Evolutionary conservation across 352 stramenopile species (phyloP).

Genomic region (Globisporangium acanthophoron): DNA sequence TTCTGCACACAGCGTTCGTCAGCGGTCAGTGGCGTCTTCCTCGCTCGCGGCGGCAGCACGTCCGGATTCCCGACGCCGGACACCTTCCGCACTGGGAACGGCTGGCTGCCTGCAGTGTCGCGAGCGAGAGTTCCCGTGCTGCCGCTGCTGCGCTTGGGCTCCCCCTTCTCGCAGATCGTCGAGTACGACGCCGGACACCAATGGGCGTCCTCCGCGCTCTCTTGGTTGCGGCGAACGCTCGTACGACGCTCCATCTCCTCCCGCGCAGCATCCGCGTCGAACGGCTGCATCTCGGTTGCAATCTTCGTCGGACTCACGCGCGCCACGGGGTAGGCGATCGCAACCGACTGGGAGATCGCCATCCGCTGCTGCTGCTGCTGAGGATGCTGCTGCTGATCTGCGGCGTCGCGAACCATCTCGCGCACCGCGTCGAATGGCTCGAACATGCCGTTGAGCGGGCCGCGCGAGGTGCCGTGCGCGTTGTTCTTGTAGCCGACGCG

Average conservation of each 20-base stretch:
- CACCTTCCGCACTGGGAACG: slow-evolving; percentile 21
- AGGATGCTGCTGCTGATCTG: too few species aligned
- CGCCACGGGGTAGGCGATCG: slow-evolving; percentile 25
- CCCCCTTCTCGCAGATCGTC: slow-evolving; percentile 12
- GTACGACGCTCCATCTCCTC: slow-evolving; percentile 18
- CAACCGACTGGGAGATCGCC: slow-evolving; percentile 6
- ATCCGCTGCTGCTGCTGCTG: too few species aligned
- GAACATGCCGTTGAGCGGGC: slow-evolving; percentile 37
- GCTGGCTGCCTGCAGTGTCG: slow-evolving; percentile 16
- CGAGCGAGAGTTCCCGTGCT: slow-evolving; percentile 8
- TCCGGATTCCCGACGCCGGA: background rate
- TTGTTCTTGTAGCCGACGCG: slow-evolving; percentile 46
- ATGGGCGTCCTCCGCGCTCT: slow-evolving; percentile 4
- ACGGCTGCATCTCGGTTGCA: slow-evolving; percentile 11
- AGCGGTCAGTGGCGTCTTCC: slow-evolving; percentile 13
- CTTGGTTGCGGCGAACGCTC: slow-evolving; percentile 1
- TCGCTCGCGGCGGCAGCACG: slow-evolving; percentile 5
- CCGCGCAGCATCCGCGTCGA: slow-evolving; percentile 15
- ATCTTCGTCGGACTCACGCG: slow-evolving; percentile 8
- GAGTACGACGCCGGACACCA: slow-evolving; percentile 42
- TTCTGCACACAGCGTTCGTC: slow-evolving; percentile 24
- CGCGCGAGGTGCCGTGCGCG: slow-evolving; percentile 12
- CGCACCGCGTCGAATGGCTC: slow-evolving; percentile 36
- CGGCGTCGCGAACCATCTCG: slow-evolving; percentile 5
- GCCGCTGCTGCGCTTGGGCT: slow-evolving; percentile 6